Conservation (phyloP, 768 basidiomycete species). For the Pholiota microspora region DNA sequence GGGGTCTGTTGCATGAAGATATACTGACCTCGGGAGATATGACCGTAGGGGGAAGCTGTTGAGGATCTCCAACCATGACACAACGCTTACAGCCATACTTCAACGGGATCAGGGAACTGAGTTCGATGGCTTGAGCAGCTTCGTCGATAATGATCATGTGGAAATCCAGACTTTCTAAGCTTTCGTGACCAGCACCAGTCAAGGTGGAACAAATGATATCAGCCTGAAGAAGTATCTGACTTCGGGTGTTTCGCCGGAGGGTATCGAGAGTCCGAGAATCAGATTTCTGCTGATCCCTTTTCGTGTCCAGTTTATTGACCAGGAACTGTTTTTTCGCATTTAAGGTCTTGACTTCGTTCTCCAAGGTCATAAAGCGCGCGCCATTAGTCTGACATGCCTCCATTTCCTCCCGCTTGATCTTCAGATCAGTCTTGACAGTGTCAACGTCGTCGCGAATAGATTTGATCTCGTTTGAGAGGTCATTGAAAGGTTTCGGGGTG, state of each 20-base stretch:
- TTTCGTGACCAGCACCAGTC: slow-evolving; percentile 90
- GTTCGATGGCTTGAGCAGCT: slow-evolving; percentile 94
- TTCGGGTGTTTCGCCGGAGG: slow-evolving; percentile 66
- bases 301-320: slow-evolving; percentile 67
- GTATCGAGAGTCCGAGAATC: slow-evolving; percentile 82
- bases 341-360: slow-evolving; percentile 66
- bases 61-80: slow-evolving; percentile 94
- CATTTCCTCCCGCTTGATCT: slow-evolving; percentile 61
- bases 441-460: slow-evolving; percentile 67
- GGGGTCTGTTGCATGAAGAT: not conserved
- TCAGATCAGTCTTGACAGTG: slow-evolving; percentile 56
- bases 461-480: slow-evolving; percentile 56
- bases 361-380: slow-evolving; percentile 50
- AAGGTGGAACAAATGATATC: slow-evolving; percentile 94
- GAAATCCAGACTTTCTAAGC: slow-evolving; percentile 79
- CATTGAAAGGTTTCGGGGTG: slow-evolving; percentile 37
- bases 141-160: slow-evolving; percentile 98
- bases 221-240: slow-evolving; percentile 79
- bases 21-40: slow-evolving; percentile 42
- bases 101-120: slow-evolving; percentile 92
- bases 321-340: slow-evolving; percentile 63
- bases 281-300: slow-evolving; percentile 82
- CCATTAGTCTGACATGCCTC: slow-evolving; percentile 53
- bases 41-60: slow-evolving; percentile 92
- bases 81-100: slow-evolving; percentile 83